Evolutionary conservation across 257 asterid genomes (phyloP), one percentile per base, ranked within the genome.

Genomic region (Perilla frutescens): DNA sequence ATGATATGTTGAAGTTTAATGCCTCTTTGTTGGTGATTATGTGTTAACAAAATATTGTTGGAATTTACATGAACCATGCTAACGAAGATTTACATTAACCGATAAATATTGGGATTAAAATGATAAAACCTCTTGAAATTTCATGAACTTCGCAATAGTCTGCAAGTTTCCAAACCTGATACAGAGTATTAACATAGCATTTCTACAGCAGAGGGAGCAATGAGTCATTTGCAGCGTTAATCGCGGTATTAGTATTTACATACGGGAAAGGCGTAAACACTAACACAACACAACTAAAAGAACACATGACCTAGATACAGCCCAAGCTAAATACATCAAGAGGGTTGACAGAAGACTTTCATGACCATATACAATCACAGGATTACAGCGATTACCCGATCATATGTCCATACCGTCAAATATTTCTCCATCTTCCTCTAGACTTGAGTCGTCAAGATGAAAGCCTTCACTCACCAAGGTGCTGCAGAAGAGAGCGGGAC

Each of bases 351-450:
- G 26, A 41, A 65, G 62, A 29, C 44, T 51, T 63, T 54, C 75
- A 53, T 14, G 29, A 74, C 31, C 36, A 62, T 67, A 36, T 39
- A 76, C 40, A 29, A 50, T 72, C 74, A 76, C 67, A 9, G 40
- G 76, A 13, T 37, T 71, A 47, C 67, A 66, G 49, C 55, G 20
- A 49, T 36, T 7, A 49, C 47, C 63, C 8, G 68, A 40, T 91
- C 78, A 93, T 62, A 94, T 91, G 81, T 94, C 98, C 98, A 94
- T 94, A 75, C 59, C 81, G 43, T 89, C 93, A 37, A 94, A 91
- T 65, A 91, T 91, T 64, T 91, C 90, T n/a, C 73, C 96, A 72
- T 86, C 91, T 56, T 88, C 97, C 68, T 82, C 90, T 2, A 41
- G 59, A 76, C 77, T 69, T 20, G 67, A 78, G 48, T 71, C 84